Conservation (phyloP, 2,329 filamentous ascomycete genomes). For the Trichophyton benhamiae region DNA sequence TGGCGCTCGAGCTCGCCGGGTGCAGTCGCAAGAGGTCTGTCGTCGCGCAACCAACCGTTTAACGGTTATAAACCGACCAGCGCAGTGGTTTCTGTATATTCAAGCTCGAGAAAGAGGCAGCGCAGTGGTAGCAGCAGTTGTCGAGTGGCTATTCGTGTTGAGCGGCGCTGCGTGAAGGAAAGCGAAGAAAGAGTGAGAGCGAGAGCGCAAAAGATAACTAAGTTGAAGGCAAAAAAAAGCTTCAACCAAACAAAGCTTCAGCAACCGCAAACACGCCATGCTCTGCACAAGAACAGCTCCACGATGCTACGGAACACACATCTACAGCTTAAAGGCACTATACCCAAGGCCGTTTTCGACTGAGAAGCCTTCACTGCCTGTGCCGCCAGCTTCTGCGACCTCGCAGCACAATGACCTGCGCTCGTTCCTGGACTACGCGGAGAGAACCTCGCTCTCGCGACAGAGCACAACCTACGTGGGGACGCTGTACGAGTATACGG, state of each 20-base stretch:
- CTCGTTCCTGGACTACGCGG: slow-evolving; percentile 32
- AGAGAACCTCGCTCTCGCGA: slow-evolving; percentile 24
- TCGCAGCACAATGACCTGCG: slow-evolving; percentile 27
- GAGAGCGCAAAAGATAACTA: neutral
- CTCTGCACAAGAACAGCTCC: neutral
- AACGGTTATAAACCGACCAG: neutral
- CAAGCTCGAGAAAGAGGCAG: no score
- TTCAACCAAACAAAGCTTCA: neutral
- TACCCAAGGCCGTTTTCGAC: neutral
- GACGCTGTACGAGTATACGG: slow-evolving; percentile 37
- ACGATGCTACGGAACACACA: neutral
- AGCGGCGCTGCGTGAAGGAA: neutral
- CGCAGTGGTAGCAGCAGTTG: neutral
- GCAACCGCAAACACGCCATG: neutral
- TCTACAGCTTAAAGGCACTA: neutral
- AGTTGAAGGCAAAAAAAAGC: neutral
- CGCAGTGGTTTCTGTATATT: neutral
- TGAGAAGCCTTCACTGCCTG: slow-evolving; percentile 13
- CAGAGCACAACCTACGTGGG: slow-evolving; percentile 33
- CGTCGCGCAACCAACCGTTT: neutral
- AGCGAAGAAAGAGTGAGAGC: neutral
- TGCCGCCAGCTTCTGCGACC: slow-evolving; percentile 24
- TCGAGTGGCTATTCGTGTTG: neutral
- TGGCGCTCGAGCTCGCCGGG: slow-evolving; percentile 10
- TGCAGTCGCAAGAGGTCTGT: neutral